Evolutionary conservation across 805 yeast species (phyloP), one percentile per base, ranked within the genome.

Genomic region (Metschnikowia drakensbergensis): DNA sequence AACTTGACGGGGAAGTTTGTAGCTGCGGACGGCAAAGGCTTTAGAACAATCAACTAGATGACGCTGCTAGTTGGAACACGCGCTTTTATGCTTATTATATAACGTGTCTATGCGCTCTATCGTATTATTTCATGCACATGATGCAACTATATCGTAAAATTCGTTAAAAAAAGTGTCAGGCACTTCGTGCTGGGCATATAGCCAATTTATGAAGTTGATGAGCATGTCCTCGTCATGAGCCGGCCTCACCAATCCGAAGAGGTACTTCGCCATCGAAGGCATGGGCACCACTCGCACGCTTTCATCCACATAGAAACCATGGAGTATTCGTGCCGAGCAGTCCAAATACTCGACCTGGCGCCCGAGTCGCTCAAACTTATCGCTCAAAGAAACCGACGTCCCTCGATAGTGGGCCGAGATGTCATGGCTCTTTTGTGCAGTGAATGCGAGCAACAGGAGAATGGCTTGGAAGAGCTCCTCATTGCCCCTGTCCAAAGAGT

Each of bases 1-100:
- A 52, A 55, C 1, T 40, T 64, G n/a, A 70, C 71, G 53, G 75
- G 76, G 2, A 54, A 67, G 53, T 59, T 64, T 45, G 45, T 67
- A 4, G 49, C 54, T 10, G 55, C 63, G 6, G 64, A 58, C 23
- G 59, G 55, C 10, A 28, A 38, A 9, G 52, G 51, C 7, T 45
- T 34, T 32, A 32, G 49, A 11, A 31, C 42, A 8, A 26, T 37
- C 5, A 34, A 41, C 6, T 39, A 42, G 28, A 11, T 8, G 25
- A 9, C 10, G 17, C 17, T 17, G 17, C 17, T 17, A 17, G n/a
- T n/a, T n/a, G n/a, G 17, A 17, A 17, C 17, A 17, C 17, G 17
- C 17, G 17, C 17, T 17, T 17, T 17, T 17, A 17, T 17, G 17
- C 17, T 17, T 17, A 2, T 17, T 17, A 17, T 17, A 17, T 17